Conservation (phyloP, 306 rosid species). For the Hylodesmum podocarpum region DNA sequence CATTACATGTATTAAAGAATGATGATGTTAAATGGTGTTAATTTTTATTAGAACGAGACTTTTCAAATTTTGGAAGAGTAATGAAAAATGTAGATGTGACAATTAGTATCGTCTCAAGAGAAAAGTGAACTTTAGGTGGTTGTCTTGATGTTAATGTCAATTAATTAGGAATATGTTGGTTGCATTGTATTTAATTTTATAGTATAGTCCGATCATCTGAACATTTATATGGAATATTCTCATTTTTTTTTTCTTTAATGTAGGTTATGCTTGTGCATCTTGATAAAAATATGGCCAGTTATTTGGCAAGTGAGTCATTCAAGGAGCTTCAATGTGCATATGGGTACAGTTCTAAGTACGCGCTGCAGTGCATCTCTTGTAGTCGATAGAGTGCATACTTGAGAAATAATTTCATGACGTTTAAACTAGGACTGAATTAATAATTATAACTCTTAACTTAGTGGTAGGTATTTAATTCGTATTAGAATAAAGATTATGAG, state of each 20-base stretch:
- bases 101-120: constrained; percentile 1
- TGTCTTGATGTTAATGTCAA: constrained; percentile 18
- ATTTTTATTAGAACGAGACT: background rate
- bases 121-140: constrained; percentile 14
- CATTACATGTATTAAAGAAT: constrained; percentile 1
- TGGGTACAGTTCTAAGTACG: constrained; percentile 54
- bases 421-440: no score
- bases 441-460: no score
- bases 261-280: constrained; percentile 99
- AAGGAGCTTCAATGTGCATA: constrained; percentile 94
- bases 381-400: constrained; percentile 11
- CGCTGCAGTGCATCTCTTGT: constrained; percentile 6
- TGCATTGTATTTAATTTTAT: constrained; percentile 14
- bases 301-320: constrained; percentile 87
- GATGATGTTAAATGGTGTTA: no score
- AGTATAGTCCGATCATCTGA: background rate
- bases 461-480: no score
- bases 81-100: constrained; percentile 12
- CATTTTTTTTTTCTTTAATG: background rate
- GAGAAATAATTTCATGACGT: background rate
- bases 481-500: constrained; percentile 87
- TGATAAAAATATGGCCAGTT: constrained; percentile 95
- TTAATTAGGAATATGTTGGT: background rate
- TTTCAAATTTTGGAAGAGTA: background rate
- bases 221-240: background rate